phyloP scores from a whole-genome alignment of 129 eudicot genomes.

The Glebionis coronaria region DNA sequence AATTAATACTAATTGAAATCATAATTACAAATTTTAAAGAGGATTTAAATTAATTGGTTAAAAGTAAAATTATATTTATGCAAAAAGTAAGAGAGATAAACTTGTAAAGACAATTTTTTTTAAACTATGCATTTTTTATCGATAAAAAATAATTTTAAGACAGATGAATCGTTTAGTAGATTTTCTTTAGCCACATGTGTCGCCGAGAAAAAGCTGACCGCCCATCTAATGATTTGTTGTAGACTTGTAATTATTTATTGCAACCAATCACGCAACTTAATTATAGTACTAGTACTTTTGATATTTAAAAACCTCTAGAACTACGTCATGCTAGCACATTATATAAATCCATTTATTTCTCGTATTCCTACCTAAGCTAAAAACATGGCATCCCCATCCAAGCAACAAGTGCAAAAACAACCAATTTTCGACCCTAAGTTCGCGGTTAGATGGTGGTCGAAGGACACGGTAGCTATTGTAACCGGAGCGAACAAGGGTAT shows the following conservation, averaged over 20 bases:
- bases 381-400: slow-evolving; percentile 19
- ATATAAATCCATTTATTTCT: neutral
- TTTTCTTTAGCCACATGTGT: too few species aligned
- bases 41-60: too few species aligned
- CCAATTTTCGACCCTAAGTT: slow-evolving; percentile 1
- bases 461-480: slow-evolving; percentile 63
- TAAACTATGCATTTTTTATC: too few species aligned
- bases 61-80: too few species aligned
- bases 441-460: slow-evolving; percentile 75
- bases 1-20: too few species aligned
- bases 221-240: too few species aligned
- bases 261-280: neutral
- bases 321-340: neutral
- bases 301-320: neutral
- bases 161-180: too few species aligned
- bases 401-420: neutral
- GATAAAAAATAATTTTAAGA: too few species aligned
- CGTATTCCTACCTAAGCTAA: neutral
- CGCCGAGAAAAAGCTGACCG: too few species aligned
- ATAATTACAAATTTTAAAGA: too few species aligned
- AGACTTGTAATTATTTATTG: slow-evolving; percentile 13
- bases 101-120: too few species aligned
- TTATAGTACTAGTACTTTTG: neutral
- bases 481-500: slow-evolving; percentile 91
- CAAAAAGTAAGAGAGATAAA: too few species aligned